Base-by-base conservation (phyloP, 192 early-diverging fungal genomes). In the Phycomyces blakesleeanus region DNA sequence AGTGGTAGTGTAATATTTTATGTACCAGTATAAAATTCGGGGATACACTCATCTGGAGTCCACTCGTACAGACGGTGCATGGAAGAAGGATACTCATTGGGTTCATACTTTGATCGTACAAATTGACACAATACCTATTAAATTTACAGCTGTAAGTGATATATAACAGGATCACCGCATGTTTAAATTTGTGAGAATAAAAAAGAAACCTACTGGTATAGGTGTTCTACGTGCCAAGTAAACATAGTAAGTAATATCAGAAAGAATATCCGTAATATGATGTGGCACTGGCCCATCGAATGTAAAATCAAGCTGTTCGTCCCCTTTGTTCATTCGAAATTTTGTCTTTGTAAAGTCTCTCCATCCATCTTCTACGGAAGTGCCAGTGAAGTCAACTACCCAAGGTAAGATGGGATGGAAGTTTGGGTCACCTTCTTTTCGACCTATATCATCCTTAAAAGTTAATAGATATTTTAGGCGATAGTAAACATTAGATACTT, bases 31-130 rank as follows among this genome's bases (percentile, higher is more conserved):
- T 85, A 89, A 27, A 89, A 89, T 44, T 89, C 87, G 0, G 87
- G 87, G 21, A 89, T 89, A 66, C 87, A 89, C 66, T 89, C 87
- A 64, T 89, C 87, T 37, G 87, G 84, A 3, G 87, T 87, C 85
- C 85, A 89, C 61, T 84, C 73, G 57, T 83, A 87, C n/a, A 89
- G 57, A 42, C 83, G 68, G 29, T 75, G 72, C 37, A 89, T 75
- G 2, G 85, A 87, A 0, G 76, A 71, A 9, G 85, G 85, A 40
- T 86, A 87, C 62, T 89, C 87, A 52, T 85, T 83, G 9, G 87
- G 84, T 49, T 87, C 84, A 62, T 85, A 89, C 60, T 82, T 85
- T 1, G 82, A 81, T 53, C 87, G 67, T 8, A 89, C 87, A 63
- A 84, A 87, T 47, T 87, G 84, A 64, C 83, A 81, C 16, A 89